Evolutionary conservation across 441 rosid genomes (phyloP).

Genomic region (Dalechampia spathulata): DNA sequence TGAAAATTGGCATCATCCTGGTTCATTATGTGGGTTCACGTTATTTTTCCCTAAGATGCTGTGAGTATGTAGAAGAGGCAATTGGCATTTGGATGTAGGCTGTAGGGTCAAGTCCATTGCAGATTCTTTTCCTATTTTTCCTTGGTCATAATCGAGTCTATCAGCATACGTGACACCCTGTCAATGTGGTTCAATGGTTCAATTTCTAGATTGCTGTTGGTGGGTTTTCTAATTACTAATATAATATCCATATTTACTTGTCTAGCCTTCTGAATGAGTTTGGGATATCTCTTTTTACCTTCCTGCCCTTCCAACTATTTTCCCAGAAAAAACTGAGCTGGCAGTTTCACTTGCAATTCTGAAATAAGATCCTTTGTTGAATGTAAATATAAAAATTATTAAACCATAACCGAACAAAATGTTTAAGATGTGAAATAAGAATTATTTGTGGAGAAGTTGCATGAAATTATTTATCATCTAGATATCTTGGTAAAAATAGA

Average conservation of each 20-base stretch:
- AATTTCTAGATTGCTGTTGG: too few relatives aligned
- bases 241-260: not conserved
- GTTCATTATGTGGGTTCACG: not conserved
- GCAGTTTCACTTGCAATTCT: not conserved
- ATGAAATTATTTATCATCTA: too few relatives aligned
- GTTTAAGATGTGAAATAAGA: too few relatives aligned
- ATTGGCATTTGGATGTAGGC: not conserved
- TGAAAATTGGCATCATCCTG: not conserved
- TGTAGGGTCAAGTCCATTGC: not conserved
- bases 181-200: not conserved
- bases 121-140: not conserved
- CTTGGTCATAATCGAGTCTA: not conserved
- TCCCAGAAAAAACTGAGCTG: not conserved
- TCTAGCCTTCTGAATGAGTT: too few relatives aligned
- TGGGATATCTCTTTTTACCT: not conserved
- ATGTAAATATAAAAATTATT: too few relatives aligned
- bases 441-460: too few relatives aligned
- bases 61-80: not conserved
- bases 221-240: too few relatives aligned
- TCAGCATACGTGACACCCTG: not conserved
- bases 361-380: too few relatives aligned
- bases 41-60: not conserved
- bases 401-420: too few relatives aligned
- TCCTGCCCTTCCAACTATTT: not conserved
- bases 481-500: too few relatives aligned